Conservation (phyloP, 371 early-diverging fungal genomes). For the Saksenaea vasiformis region DNA sequence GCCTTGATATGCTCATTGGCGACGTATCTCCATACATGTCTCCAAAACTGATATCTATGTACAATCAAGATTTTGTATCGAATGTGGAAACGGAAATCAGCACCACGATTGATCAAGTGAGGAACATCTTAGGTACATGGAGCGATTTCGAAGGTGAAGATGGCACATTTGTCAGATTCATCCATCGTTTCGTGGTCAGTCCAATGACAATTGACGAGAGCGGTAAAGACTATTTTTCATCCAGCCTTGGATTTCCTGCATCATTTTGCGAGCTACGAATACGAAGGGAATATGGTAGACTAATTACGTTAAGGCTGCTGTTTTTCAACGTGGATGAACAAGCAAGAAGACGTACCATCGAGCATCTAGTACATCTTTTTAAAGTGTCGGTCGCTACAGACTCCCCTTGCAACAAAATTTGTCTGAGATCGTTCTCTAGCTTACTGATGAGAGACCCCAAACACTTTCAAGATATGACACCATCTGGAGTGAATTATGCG, state of each 20-base stretch:
- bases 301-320: conserved; percentile 32
- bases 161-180: conserved; percentile 44
- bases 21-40: conserved; percentile 53
- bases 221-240: conserved; percentile 27
- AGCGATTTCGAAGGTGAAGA: conserved; percentile 42
- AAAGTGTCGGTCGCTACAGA: conserved; percentile 19
- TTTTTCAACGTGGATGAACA: conserved; percentile 58
- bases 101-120: conserved; percentile 20
- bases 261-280: conserved; percentile 48
- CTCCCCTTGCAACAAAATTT: conserved; percentile 34
- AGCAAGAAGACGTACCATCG: conserved; percentile 26
- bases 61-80: conserved; percentile 42
- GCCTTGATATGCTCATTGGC: conserved; percentile 46
- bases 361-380: conserved; percentile 21
- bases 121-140: conserved; percentile 22
- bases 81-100: conserved; percentile 39
- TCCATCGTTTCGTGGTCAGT: conserved; percentile 24
- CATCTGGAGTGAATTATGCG: background rate
- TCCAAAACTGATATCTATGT: conserved; percentile 37
- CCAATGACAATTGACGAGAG: conserved; percentile 14
- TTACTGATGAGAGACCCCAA: conserved; percentile 55
- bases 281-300: conserved; percentile 45
- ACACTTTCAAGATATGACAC: conserved; percentile 26
- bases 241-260: conserved; percentile 25
- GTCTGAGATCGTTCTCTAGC: conserved; percentile 50